Conservation (phyloP, 352 stramenopile species). For the Lagenidium sp. region DNA sequence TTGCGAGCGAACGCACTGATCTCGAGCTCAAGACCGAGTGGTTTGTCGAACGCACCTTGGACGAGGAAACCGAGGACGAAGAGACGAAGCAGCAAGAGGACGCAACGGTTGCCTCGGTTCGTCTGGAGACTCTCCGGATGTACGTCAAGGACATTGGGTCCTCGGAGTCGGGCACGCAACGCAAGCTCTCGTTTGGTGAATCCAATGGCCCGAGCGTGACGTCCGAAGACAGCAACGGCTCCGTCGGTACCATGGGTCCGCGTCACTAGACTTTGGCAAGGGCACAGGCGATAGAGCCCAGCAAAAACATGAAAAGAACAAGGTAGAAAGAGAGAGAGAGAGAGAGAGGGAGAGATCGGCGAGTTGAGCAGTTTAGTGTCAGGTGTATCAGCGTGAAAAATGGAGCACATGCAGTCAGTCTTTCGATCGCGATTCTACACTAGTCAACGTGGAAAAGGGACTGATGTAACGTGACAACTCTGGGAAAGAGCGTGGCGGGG, state of each 20-base stretch:
- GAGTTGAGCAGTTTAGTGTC: too few species aligned
- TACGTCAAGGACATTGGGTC: conserved; percentile 24
- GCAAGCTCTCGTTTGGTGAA: conserved; percentile 13
- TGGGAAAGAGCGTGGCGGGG: background rate
- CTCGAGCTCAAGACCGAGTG: conserved; percentile 66
- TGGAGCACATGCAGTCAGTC: too few species aligned
- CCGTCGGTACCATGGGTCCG: background rate
- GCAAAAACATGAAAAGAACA: conserved; percentile 6
- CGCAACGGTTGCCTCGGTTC: conserved; percentile 7
- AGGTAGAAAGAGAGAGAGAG: background rate
- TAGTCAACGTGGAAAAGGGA: too few species aligned
- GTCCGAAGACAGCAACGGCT: conserved; percentile 13
- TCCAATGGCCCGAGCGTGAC: conserved; percentile 8
- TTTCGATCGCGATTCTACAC: too few species aligned
- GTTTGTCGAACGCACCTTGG: conserved; percentile 29
- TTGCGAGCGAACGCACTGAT: conserved; percentile 47
- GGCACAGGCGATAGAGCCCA: background rate
- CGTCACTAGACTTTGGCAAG: background rate
- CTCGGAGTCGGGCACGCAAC: background rate
- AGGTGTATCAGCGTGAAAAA: too few species aligned
- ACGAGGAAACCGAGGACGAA: conserved; percentile 17
- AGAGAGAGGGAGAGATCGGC: too few species aligned
- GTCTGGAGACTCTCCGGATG: conserved; percentile 55
- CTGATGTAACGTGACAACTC: too few species aligned
- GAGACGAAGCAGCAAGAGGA: conserved; percentile 20